A percentile compares a stretch with the other conserved stretches of the same genome.
These are phyloP conservation scores for Ascodesmis nigricans DNA, from an alignment of 495 filamentous ascomycete genomes.

Conservation along the genomic window DNA sequence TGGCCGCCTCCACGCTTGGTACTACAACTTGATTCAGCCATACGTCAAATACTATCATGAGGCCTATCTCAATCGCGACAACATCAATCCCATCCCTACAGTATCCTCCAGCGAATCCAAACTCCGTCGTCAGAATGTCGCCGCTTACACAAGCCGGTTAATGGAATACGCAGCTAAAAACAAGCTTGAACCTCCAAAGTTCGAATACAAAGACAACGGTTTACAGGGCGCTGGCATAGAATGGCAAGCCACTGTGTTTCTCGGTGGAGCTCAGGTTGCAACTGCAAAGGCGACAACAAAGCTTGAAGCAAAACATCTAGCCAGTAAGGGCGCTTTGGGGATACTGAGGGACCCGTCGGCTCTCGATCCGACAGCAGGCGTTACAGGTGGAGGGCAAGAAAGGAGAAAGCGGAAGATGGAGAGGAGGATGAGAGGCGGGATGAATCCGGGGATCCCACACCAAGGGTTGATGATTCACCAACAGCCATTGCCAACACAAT, in stretches of 20 bases:
- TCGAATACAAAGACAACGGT: conserved; percentile 14
- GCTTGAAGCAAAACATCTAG: conserved; percentile 17
- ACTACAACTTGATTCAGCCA: conserved; percentile 9
- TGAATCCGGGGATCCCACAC: too few species aligned
- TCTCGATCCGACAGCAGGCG: background rate
- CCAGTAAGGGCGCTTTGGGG: conserved; percentile 12
- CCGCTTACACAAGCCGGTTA: conserved; percentile 15
- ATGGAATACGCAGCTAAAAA: conserved; percentile 19
- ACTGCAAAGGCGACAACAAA: conserved; percentile 14
- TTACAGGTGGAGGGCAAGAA: background rate
- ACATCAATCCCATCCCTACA: background rate
- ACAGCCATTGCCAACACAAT: too few species aligned
- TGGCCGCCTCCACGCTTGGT: conserved; percentile 9
- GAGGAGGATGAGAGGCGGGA: conserved; percentile 1
- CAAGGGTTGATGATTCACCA: too few species aligned
- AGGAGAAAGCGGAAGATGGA: conserved; percentile 10
- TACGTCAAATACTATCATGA: conserved; percentile 4
- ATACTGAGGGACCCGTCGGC: conserved; percentile 4
- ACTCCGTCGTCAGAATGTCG: conserved; percentile 12
- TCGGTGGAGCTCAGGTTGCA: conserved; percentile 10
- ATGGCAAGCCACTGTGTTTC: conserved; percentile 12
- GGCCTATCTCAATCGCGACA: background rate
- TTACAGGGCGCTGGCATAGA: conserved; percentile 13
- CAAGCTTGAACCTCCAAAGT: conserved; percentile 13
- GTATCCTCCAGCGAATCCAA: conserved; percentile 5